Evolutionary conservation across 371 early-diverging fungal species (phyloP).

Genomic region (Mortierella sp.): DNA sequence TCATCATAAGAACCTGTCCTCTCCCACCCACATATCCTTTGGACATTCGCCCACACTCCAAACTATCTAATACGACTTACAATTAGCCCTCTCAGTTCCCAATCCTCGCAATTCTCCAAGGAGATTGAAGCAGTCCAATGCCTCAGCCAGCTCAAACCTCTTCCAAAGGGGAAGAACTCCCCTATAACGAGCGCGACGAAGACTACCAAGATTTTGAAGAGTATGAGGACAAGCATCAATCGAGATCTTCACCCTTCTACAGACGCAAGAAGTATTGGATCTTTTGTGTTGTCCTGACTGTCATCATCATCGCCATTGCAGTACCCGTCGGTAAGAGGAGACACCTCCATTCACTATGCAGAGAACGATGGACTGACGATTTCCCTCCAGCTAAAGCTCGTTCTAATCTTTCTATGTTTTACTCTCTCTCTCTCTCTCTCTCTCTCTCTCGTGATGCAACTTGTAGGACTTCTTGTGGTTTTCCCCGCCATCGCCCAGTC

Average conservation of each 20-base stretch:
- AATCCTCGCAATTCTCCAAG: too few relatives aligned
- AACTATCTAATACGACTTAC: too few relatives aligned
- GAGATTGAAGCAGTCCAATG: background rate
- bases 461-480: slow-evolving; percentile 61
- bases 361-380: slow-evolving; percentile 34
- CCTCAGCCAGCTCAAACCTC: slow-evolving; percentile 19
- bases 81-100: too few relatives aligned
- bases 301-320: slow-evolving; percentile 55
- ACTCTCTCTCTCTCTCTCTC: background rate
- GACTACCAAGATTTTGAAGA: slow-evolving; percentile 46
- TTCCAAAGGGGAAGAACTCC: slow-evolving; percentile 22
- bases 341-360: slow-evolving; percentile 26
- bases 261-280: slow-evolving; percentile 67
- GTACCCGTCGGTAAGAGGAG: slow-evolving; percentile 58
- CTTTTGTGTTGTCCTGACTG: slow-evolving; percentile 60
- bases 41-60: background rate
- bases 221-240: slow-evolving; percentile 34
- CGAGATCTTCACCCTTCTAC: slow-evolving; percentile 46
- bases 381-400: background rate
- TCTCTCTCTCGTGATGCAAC: background rate
- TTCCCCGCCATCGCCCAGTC: slow-evolving; percentile 71
- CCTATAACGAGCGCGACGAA: slow-evolving; percentile 42
- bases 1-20: too few relatives aligned
- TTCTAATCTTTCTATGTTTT: background rate
- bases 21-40: too few relatives aligned